Conservation (phyloP, 371 early-diverging fungal genomes). For the Capillidium rhysosporum region DNA sequence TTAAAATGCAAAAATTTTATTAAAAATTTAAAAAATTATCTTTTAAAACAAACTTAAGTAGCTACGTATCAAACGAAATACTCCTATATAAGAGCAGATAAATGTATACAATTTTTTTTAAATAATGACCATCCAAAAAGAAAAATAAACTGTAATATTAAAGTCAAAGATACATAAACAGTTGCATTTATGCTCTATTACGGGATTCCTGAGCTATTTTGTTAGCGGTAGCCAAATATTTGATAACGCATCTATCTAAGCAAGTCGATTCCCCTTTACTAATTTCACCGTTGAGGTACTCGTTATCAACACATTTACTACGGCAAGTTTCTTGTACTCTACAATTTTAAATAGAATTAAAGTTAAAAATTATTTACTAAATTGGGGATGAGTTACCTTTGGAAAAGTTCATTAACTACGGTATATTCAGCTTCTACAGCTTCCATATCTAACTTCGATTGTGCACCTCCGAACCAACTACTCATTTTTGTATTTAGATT, state of each 20-base stretch:
- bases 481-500: constrained; percentile 1
- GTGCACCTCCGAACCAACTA: background rate
- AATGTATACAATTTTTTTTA: no score
- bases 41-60: no score
- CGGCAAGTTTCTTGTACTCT: constrained; percentile 72
- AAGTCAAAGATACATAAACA: no score
- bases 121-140: no score
- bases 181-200: background rate
- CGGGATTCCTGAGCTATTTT: constrained; percentile 29
- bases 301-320: constrained; percentile 66
- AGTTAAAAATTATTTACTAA: no score
- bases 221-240: constrained; percentile 59
- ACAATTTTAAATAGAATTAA: background rate
- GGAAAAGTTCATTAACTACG: constrained; percentile 1
- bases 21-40: no score
- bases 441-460: constrained; percentile 4
- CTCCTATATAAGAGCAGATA: no score
- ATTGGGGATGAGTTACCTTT: background rate
- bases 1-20: no score
- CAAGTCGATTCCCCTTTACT: constrained; percentile 93
- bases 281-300: constrained; percentile 70
- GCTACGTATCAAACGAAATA: no score
- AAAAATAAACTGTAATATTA: no score
- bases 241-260: constrained; percentile 78
- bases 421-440: background rate